Evolutionary conservation across 2,329 filamentous ascomycete species (phyloP), one percentile per base, ranked within the genome.

Genomic region (Nothophaeocryptopus gaeumannii): DNA sequence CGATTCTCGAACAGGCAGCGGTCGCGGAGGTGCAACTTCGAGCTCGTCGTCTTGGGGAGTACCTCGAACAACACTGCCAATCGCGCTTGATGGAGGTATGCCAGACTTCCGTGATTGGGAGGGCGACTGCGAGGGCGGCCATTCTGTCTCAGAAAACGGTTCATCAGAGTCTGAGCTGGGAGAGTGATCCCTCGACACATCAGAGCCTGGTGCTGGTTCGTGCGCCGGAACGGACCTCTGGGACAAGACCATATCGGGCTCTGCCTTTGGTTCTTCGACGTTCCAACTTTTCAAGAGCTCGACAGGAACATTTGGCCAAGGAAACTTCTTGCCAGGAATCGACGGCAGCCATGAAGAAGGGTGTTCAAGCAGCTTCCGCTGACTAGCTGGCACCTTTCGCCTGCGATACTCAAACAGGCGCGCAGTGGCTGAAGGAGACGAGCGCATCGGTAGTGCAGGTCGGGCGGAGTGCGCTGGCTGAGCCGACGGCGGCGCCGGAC

Each of bases 281-380:
- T 61, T 60, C 64, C 64, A 67, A 5, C 47, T 45, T 5, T 48
- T 51, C 8, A 74, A 61, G 8, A 69, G 59, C 4, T 60, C 51
- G 3, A 69, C 61, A 4, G 72, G 72, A 12, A 74, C 61, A 50
- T 74, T 74, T 5, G 67, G 66, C 13, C 54, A 45, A 5, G 70
- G 70, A 16, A 71, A 68, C 5, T 53, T 53, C 2, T 55, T 47
- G 12, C 72, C 71, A 3, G 68, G 62, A 12, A 62, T 54, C 8
- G 71, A 54, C 7, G 70, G 68, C 8, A 67, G 50, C 70, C 69
- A 72, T 5, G 63, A 77, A 12, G 74, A 68, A 5, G 66, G 53
- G 9, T 69, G 62, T 5, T 74, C 70, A 1, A 85, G 65, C 5
- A 84, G 66, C 8, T 67, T 58, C 37, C 65, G 60, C 57, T 85